These are phyloP conservation scores for Tricholomella constricta DNA, from an alignment of 768 basidiomycete genomes.

Conservation along the genomic window DNA sequence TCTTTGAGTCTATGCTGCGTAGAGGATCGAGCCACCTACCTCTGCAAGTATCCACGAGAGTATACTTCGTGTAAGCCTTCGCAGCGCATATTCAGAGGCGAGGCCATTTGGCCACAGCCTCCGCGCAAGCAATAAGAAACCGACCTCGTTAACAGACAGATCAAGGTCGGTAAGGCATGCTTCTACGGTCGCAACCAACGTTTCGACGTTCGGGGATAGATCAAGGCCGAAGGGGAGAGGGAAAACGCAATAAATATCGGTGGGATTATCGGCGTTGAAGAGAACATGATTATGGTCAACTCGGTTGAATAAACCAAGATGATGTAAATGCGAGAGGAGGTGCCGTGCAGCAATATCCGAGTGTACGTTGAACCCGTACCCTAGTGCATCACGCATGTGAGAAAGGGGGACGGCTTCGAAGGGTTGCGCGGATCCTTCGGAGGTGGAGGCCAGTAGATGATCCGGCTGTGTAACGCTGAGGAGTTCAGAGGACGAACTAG, in stretches of 20 bases:
- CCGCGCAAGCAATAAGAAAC: slow-evolving; percentile 65
- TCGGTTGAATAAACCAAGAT: slow-evolving; percentile 61
- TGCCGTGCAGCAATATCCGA: slow-evolving; percentile 53
- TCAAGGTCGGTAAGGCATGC: slow-evolving; percentile 70
- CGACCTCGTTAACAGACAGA: slow-evolving; percentile 73
- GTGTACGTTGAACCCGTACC: slow-evolving; percentile 56
- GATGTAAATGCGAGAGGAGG: slow-evolving; percentile 60
- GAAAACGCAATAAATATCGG: slow-evolving; percentile 53
- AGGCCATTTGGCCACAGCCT: slow-evolving; percentile 77
- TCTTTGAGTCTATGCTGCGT: not conserved
- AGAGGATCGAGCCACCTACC: slow-evolving; percentile 35
- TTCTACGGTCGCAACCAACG: slow-evolving; percentile 70
- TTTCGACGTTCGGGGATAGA: slow-evolving; percentile 70
- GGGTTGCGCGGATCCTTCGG: slow-evolving; percentile 37
- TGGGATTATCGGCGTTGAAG: slow-evolving; percentile 36
- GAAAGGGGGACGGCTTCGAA: slow-evolving; percentile 61
- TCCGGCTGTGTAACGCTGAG: slow-evolving; percentile 44
- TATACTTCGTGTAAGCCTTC: slow-evolving; percentile 57
- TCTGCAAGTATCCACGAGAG: slow-evolving; percentile 75
- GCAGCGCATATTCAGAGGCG: slow-evolving; percentile 69
- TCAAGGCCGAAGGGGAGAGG: slow-evolving; percentile 74
- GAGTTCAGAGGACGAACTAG: slow-evolving; percentile 41
- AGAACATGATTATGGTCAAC: slow-evolving; percentile 37
- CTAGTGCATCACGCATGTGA: slow-evolving; percentile 62
- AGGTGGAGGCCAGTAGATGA: slow-evolving; percentile 15